Evolutionary conservation across 768 basidiomycete species (phyloP).

Genomic region (Termitomyces sp.): DNA sequence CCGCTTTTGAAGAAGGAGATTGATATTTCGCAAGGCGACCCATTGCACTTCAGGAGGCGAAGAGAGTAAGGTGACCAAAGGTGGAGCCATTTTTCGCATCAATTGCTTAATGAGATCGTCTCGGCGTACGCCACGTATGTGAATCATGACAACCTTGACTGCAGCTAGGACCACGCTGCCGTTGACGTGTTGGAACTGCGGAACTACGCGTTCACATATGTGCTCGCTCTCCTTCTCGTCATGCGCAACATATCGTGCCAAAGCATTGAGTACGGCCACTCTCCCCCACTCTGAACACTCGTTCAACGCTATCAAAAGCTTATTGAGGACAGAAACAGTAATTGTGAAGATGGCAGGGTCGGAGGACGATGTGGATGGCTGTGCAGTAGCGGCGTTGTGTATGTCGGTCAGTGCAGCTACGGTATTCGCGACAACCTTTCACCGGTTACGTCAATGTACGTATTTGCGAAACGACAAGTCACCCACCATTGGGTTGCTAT

Average conservation of each 20-base stretch:
- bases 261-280: constrained; percentile 84
- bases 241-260: constrained; percentile 75
- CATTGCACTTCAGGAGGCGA: constrained; percentile 98
- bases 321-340: constrained; percentile 77
- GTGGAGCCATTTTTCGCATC: constrained; percentile 96
- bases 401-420: constrained; percentile 92
- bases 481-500: constrained; percentile 93
- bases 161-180: constrained; percentile 96
- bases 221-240: constrained; percentile 97
- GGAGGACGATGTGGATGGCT: constrained; percentile 46
- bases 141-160: constrained; percentile 97
- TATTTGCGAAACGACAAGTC: background rate
- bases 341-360: constrained; percentile 75
- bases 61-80: constrained; percentile 89
- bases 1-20: constrained; percentile 91
- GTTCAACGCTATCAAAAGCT: constrained; percentile 90
- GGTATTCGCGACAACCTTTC: constrained; percentile 96
- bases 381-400: constrained; percentile 63
- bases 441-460: background rate
- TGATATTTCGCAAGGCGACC: constrained; percentile 96
- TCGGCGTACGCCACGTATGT: constrained; percentile 76
- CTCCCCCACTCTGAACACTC: constrained; percentile 99
- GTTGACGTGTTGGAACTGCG: constrained; percentile 97
- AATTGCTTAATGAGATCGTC: constrained; percentile 85
- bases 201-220: constrained; percentile 97